Conservation (phyloP, 768 basidiomycete genomes). For the Serendipita vermifera region DNA sequence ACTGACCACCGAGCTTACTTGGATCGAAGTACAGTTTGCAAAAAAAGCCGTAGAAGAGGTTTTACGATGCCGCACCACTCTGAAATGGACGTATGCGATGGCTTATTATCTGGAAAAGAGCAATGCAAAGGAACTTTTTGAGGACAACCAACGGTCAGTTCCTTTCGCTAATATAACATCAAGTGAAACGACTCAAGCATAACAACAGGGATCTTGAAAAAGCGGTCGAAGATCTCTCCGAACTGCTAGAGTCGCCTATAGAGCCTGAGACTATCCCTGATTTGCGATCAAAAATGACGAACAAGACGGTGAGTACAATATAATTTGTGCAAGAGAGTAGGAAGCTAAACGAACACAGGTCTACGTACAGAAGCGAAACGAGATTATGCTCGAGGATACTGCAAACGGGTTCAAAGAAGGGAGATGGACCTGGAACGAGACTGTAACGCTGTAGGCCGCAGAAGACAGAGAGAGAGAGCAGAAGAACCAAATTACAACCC, state of each 20-base stretch:
- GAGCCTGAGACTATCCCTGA: slow-evolving; percentile 71
- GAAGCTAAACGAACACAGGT: slow-evolving; percentile 33
- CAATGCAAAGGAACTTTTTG: slow-evolving; percentile 90
- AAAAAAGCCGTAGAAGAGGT: slow-evolving; percentile 94
- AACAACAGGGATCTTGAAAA: slow-evolving; percentile 82
- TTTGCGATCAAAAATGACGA: slow-evolving; percentile 83
- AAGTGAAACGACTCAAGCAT: not conserved
- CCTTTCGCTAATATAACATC: not conserved
- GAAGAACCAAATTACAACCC: not conserved
- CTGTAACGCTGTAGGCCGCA: slow-evolving; percentile 24
- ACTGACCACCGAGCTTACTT: slow-evolving; percentile 76
- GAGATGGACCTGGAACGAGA: slow-evolving; percentile 68
- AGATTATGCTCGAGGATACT: slow-evolving; percentile 90
- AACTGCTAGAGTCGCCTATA: slow-evolving; percentile 82
- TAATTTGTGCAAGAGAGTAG: slow-evolving; percentile 12
- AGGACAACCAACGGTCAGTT: slow-evolving; percentile 84
- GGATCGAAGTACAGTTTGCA: slow-evolving; percentile 99
- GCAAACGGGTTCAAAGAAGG: slow-evolving; percentile 79
- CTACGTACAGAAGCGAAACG: slow-evolving; percentile 94
- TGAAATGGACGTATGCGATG: slow-evolving; percentile 99
- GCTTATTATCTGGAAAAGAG: slow-evolving; percentile 87
- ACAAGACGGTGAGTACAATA: slow-evolving; percentile 62
- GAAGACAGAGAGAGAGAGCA: too few species aligned
- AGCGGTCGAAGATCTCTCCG: slow-evolving; percentile 90
- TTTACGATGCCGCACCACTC: slow-evolving; percentile 79